phyloP scores from a whole-genome alignment of 768 basidiomycete genomes.

The Lentinula guzmanii region DNA sequence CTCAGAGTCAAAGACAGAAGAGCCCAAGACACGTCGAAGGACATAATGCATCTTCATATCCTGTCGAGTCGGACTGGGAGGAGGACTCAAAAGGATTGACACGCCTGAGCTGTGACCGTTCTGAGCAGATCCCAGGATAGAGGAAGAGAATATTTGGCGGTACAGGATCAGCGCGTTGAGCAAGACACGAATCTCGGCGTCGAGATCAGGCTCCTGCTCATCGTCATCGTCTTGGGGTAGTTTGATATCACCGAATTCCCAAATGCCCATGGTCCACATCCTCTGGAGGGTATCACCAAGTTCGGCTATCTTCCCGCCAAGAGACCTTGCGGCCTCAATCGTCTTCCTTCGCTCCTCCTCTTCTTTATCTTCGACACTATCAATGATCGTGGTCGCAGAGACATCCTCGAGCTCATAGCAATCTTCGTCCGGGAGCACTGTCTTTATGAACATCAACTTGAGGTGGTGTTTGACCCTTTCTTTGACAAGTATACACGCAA shows the following conservation, averaged over 20 bases:
- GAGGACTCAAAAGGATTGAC: constrained; percentile 49
- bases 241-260: constrained; percentile 23
- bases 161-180: constrained; percentile 59
- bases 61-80: constrained; percentile 41
- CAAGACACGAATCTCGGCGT: constrained; percentile 46
- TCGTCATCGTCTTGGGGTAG: constrained; percentile 14
- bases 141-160: constrained; percentile 47
- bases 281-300: constrained; percentile 54
- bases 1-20: constrained; percentile 33
- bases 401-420: not conserved
- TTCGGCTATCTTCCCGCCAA: constrained; percentile 52
- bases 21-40: constrained; percentile 52
- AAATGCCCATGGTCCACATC: constrained; percentile 39
- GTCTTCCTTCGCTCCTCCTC: constrained; percentile 40
- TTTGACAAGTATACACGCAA: constrained; percentile 46
- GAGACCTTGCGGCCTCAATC: constrained; percentile 52
- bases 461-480: constrained; percentile 49
- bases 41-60: constrained; percentile 34
- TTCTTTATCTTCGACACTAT: constrained; percentile 20
- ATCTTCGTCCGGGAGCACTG: constrained; percentile 19
- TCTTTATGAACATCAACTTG: constrained; percentile 45
- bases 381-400: not conserved
- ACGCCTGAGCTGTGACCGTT: constrained; percentile 9
- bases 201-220: constrained; percentile 20
- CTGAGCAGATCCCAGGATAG: constrained; percentile 9